Percentiles rank a stretch among this genome's conserved stretches.
Evolutionary conservation across 129 eudicot species (phyloP).

Genomic region (Lactuca saligna): DNA sequence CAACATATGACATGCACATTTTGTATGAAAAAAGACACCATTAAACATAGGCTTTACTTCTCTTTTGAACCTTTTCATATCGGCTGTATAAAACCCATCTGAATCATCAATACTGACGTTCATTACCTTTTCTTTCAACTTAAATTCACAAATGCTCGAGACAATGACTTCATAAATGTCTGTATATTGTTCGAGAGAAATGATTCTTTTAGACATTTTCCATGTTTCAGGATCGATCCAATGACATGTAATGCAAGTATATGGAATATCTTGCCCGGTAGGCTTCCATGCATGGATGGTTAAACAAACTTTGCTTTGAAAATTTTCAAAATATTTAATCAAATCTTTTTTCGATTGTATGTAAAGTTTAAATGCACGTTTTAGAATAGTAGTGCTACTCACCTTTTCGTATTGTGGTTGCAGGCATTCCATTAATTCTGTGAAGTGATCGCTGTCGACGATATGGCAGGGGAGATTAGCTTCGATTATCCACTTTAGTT

Average conservation of each 20-base stretch:
- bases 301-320: slow-evolving; percentile 4
- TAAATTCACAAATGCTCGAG: neutral
- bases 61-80: neutral
- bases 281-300: slow-evolving; percentile 17
- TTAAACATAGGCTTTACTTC: neutral
- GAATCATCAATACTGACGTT: slow-evolving; percentile 8
- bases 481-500: neutral
- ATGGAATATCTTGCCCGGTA: neutral
- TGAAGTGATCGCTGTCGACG: neutral
- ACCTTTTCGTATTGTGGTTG: slow-evolving; percentile 24
- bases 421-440: neutral
- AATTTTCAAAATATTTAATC: slow-evolving; percentile 2
- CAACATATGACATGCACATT: neutral
- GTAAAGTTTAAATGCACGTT: slow-evolving; percentile 10
- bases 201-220: slow-evolving; percentile 2
- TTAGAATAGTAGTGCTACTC: neutral
- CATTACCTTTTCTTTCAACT: neutral
- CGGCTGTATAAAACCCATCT: neutral
- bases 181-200: neutral
- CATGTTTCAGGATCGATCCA: slow-evolving; percentile 20
- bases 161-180: neutral
- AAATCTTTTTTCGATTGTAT: slow-evolving; percentile 1
- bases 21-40: slow-evolving; percentile 3
- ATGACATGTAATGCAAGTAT: slow-evolving; percentile 15
- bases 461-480: neutral